Base-by-base conservation (phyloP, 1,284 basidiomycete genomes). In the Heimioporus punctisporus region DNA sequence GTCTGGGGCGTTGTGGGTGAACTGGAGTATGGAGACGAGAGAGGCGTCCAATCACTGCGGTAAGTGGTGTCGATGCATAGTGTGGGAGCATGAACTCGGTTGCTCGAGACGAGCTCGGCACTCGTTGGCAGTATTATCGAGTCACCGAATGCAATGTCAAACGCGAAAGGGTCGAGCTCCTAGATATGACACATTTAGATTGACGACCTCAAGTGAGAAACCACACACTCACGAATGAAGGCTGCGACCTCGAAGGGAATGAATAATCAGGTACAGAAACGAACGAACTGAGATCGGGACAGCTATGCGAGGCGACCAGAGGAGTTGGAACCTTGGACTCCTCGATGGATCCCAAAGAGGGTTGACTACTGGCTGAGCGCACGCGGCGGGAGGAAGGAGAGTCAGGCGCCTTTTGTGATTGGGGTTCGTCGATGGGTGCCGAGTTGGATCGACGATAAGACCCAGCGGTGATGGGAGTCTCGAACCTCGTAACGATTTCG, bases 401-500 rank as follows among this genome's bases (percentile, higher is more conserved):
- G 24, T 31, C 31, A 17, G 50, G 28, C 8, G 50, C 28, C 45
- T 56, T 53, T 49, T 60, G 55, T 9, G 51, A 50, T 50, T 59
- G 52, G n/a, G 56, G 25, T 15, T 60, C 56, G 34, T 69, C 60
- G 28, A 73, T 50, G 7, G 79, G 80, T 28, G 77, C 78, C 21
- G 80, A 81, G 47, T 76, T 79, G 23, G 78, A 79, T 39, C 81
- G 78, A 45, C 74, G 74, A 68, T 81, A 89, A 41, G 77, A 76
- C 31, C 78, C 74, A 14, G 84, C 86, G 3, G 88, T 90, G 48
- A 90, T 80, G 21, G 88, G 88, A 1, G 77, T 76, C 69, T 90
- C 88, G 67, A 90, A 90, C 44, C 86, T 80, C 14, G 85, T 85
- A 31, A 86, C 76, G 60, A 88, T 71, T 65, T 83, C 78, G 6